These are phyloP conservation scores for Chlorella sp. DNA, from an alignment of 139 green algal species.

Conservation along the genomic window DNA sequence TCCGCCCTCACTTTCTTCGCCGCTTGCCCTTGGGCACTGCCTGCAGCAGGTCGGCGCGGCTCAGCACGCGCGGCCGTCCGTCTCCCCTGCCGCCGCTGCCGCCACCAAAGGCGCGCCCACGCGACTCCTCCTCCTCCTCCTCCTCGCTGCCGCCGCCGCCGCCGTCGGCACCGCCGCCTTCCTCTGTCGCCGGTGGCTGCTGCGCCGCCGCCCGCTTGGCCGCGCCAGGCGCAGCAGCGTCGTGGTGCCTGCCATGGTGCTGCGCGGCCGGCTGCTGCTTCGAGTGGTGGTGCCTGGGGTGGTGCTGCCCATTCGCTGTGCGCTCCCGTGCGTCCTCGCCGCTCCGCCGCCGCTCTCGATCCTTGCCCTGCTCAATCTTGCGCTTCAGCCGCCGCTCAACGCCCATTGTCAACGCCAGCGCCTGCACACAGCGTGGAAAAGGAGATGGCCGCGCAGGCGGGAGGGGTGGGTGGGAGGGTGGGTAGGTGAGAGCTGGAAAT, in stretches of 20 bases:
- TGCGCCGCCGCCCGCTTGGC: background rate
- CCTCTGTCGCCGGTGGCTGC: background rate
- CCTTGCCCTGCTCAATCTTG: background rate
- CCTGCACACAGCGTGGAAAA: background rate
- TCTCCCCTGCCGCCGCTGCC: background rate
- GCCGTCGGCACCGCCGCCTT: background rate
- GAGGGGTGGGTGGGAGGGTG: background rate
- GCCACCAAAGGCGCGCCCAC: constrained; percentile 1
- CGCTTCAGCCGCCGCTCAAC: constrained; percentile 12
- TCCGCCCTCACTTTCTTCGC: background rate
- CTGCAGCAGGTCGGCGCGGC: background rate
- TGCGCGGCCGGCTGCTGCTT: background rate
- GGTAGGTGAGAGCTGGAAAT: background rate
- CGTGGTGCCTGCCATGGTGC: background rate
- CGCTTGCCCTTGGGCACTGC: background rate
- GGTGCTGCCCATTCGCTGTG: background rate
- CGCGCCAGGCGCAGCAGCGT: too few species aligned
- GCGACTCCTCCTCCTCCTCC: constrained; percentile 8
- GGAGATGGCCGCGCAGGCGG: background rate
- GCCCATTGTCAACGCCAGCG: constrained; percentile 6
- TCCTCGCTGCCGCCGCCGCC: constrained; percentile 8
- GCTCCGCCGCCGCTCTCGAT: background rate
- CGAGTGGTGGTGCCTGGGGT: background rate
- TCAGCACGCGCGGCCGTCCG: background rate
- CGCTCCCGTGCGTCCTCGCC: background rate